Percentiles rank a stretch among this genome's conserved stretches.
Conservation (phyloP, 345 rosid species). For the Erucastrum elatum region DNA sequence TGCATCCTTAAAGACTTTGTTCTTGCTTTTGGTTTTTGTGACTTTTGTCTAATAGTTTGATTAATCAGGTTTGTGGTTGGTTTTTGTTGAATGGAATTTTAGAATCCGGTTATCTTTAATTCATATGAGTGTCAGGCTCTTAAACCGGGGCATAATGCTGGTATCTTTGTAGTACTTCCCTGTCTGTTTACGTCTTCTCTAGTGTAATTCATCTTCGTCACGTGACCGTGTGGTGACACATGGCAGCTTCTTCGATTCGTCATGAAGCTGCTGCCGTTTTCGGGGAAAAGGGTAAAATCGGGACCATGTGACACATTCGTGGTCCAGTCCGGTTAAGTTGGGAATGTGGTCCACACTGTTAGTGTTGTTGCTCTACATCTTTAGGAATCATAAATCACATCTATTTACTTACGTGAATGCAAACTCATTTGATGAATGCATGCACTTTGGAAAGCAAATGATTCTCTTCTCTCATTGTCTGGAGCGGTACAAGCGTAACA, state of each 20-base stretch:
- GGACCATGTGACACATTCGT: constrained; percentile 21
- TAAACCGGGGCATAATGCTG: neutral
- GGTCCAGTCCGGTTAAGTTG: constrained; percentile 31
- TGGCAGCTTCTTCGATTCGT: constrained; percentile 6
- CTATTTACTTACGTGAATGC: constrained; percentile 3
- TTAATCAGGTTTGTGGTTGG: neutral
- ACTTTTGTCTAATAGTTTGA: constrained; percentile 16
- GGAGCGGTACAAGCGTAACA: neutral
- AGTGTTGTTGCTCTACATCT: neutral
- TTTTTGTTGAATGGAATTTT: neutral
- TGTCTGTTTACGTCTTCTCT: neutral
- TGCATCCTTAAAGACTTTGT: constrained; percentile 6
- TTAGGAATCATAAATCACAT: constrained; percentile 9
- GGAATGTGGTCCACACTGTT: constrained; percentile 30
- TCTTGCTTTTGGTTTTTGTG: neutral
- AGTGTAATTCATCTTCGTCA: no score
- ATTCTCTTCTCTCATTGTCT: neutral
- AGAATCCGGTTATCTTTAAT: neutral
- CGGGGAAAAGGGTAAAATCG: constrained; percentile 11
- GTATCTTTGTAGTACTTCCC: constrained; percentile 21
- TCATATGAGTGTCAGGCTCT: neutral
- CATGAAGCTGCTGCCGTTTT: constrained; percentile 24
- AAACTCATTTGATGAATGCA: neutral
- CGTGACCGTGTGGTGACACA: constrained; percentile 23
- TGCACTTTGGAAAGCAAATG: constrained; percentile 4